Percentiles rank a stretch among this genome's conserved stretches.
Conservation (phyloP, 192 early-diverging fungal genomes). For the Tieghemiomyces parasiticus region DNA sequence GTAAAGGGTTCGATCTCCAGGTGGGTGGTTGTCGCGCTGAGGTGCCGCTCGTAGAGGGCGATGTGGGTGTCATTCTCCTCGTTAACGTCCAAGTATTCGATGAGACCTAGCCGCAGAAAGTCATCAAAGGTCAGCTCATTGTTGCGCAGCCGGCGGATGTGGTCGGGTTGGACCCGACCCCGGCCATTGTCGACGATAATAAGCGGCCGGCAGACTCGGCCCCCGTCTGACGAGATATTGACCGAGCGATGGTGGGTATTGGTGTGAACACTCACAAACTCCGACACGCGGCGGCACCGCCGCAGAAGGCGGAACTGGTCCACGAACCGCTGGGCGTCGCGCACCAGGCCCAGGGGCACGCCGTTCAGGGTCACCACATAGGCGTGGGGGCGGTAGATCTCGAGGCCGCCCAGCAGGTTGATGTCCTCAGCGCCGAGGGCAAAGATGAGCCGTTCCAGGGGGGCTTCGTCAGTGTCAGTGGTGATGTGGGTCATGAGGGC, state of each 20-base stretch:
- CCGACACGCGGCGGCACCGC: conserved; percentile 72
- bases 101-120: conserved; percentile 73
- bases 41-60: conserved; percentile 76
- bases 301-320: conserved; percentile 70
- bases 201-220: conserved; percentile 89
- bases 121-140: conserved; percentile 70
- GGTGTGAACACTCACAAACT: conserved; percentile 82
- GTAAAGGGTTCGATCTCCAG: conserved; percentile 95
- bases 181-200: conserved; percentile 74
- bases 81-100: conserved; percentile 95
- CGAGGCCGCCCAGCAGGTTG: conserved; percentile 70
- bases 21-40: conserved; percentile 79
- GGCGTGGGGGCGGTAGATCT: conserved; percentile 62
- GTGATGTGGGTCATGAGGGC: conserved; percentile 99
- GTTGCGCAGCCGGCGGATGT: conserved; percentile 42
- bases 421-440: conserved; percentile 88
- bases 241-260: conserved; percentile 70
- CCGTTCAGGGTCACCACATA: conserved; percentile 92
- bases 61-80: conserved; percentile 96
- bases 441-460: conserved; percentile 61
- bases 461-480: conserved; percentile 76
- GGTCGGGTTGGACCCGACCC: conserved; percentile 42
- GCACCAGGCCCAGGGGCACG: conserved; percentile 77
- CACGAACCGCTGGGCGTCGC: conserved; percentile 72
- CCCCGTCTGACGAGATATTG: conserved; percentile 85